Base-by-base conservation (phyloP, 1,284 basidiomycete genomes). In the Moniliella sp. region DNA sequence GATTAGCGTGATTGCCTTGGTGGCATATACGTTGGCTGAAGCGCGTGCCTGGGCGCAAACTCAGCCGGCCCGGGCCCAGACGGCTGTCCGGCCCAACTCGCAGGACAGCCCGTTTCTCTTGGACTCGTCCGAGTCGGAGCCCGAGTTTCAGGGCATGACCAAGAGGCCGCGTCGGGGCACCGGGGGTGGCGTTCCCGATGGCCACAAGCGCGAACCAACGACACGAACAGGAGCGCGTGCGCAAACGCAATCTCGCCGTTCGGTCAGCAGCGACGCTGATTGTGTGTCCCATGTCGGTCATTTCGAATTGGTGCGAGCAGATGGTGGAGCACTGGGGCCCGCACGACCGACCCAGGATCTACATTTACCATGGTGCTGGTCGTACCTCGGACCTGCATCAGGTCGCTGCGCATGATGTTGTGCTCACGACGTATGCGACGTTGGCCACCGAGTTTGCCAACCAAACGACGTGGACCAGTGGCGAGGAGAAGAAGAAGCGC, bases 241-340 rank as follows among this genome's bases (percentile, higher is more conserved):
- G 48, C 12, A 39, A 33, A 15, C 30, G 45, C n/a, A 38, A 57
- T 23, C 44, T 61, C 18, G 45, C 43, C 30, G 34, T 40, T 17
- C 45, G 75, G 45, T 81, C 78, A 48, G 73, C 82, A 28, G 91
- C 78, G 5, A 94, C 91, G 1, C 64, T 99, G n/a, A 80, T 99
- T 45, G 73, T 99, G 15, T 94, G 91, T 48, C 91, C 91, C 5
- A 68, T 99, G 33, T 88, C 83, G 14, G 93, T 91, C 1, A 81
- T 99, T 1, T 75, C 80, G 29, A 97, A 94, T 55, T 99, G 91
- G 91, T 88, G 97, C 62, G 82, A 91, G 43, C 91, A 99, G 61
- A 80, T 97, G 57, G 72, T 75, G 38, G 86, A 94, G 57, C 91
- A 99, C 62, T 61, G 56, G 55, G 16, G 25, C 1, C 19, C 33